A percentile compares a stretch with the other conserved stretches of the same genome.
Evolutionary conservation across 352 stramenopile species (phyloP).

Genomic region (Globisporangium mamillatum): DNA sequence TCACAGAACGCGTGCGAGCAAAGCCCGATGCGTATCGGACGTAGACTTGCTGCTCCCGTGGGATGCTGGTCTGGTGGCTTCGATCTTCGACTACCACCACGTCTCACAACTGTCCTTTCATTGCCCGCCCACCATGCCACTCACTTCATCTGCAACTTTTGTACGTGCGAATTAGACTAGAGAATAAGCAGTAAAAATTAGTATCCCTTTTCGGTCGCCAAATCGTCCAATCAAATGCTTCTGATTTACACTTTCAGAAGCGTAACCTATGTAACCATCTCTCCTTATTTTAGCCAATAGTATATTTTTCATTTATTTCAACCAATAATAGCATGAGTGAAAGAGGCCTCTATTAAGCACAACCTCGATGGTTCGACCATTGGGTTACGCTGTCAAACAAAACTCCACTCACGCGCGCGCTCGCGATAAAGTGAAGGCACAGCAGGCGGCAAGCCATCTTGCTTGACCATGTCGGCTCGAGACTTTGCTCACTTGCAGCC

Average conservation of each 20-base stretch:
- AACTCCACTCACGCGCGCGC: not conserved
- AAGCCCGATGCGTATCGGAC: no score
- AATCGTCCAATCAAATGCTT: not conserved
- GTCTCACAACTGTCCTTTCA: not conserved
- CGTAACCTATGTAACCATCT: not conserved
- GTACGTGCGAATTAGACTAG: not conserved
- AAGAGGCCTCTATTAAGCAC: not conserved
- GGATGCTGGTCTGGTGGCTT: not conserved
- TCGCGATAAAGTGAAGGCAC: not conserved
- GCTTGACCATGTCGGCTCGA: constrained; percentile 35
- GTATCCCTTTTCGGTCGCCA: not conserved
- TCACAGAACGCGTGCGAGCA: not conserved
- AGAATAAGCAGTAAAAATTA: not conserved
- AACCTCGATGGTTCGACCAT: not conserved
- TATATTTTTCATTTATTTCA: not conserved
- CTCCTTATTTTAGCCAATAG: not conserved
- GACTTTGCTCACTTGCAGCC: constrained; percentile 81
- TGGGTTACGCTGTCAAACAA: constrained; percentile 4
- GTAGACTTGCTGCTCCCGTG: not conserved
- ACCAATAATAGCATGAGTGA: not conserved
- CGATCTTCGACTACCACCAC: not conserved
- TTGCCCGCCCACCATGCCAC: not conserved
- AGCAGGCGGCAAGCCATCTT: not conserved
- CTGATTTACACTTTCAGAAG: not conserved
- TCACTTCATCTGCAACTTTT: not conserved